These are phyloP conservation scores for Umbellularia californica DNA, from an alignment of 164 flowering plant genomes.

Conservation along the genomic window DNA sequence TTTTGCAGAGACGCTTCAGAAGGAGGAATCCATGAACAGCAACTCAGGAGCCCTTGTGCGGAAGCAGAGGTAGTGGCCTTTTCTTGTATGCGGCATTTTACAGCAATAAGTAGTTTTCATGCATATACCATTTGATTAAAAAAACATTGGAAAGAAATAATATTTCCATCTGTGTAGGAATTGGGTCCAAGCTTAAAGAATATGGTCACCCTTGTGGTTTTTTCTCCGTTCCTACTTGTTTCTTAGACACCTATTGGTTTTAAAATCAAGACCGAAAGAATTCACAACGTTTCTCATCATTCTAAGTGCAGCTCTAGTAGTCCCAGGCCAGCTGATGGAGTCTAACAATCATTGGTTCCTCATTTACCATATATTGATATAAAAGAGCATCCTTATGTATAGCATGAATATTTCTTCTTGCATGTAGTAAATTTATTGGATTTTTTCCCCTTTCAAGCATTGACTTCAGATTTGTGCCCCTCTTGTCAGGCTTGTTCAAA, in stretches of 20 bases:
- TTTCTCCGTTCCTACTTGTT: neutral
- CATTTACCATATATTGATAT: neutral
- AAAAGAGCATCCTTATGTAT: neutral
- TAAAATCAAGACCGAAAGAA: neutral
- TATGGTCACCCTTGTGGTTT: no score
- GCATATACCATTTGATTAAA: neutral
- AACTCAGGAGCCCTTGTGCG: conserved; percentile 15
- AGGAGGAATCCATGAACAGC: conserved; percentile 42
- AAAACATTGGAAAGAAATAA: neutral
- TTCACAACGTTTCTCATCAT: neutral
- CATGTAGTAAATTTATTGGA: neutral
- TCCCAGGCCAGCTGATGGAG: neutral
- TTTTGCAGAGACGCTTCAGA: conserved; percentile 80
- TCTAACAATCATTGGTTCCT: neutral
- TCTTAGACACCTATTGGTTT: neutral
- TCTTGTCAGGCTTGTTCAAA: conserved; percentile 28
- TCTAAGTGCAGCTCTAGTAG: neutral
- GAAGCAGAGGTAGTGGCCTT: conserved; percentile 39
- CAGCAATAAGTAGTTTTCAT: neutral
- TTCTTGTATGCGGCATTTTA: neutral
- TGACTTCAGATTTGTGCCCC: neutral
- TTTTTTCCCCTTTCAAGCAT: neutral
- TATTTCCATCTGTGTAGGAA: neutral
- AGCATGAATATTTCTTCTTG: neutral
- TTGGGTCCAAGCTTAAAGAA: neutral